Evolutionary conservation across 208 protist genomes (phyloP).

Genomic region (Trypanosoma theileri): DNA sequence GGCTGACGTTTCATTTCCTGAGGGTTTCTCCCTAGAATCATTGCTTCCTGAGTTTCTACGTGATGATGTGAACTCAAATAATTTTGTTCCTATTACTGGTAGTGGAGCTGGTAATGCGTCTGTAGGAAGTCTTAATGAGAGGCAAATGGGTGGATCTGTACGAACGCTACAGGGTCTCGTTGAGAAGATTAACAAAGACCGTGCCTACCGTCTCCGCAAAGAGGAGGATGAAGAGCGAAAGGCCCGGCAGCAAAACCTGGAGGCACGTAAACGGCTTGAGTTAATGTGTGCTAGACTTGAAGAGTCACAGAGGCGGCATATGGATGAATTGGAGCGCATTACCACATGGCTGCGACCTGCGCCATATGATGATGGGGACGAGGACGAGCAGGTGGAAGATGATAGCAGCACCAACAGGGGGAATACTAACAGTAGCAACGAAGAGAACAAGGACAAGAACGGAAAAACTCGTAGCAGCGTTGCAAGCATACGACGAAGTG

Average conservation of each 20-base stretch:
- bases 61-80: background rate
- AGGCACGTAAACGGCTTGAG: conserved; percentile 13
- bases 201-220: background rate
- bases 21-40: conserved; percentile 1
- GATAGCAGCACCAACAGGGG: background rate
- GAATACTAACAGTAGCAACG: background rate
- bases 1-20: conserved; percentile 1
- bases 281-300: conserved; percentile 20
- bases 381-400: background rate
- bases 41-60: conserved; percentile 27
- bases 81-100: background rate
- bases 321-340: conserved; percentile 20
- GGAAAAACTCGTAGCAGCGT: background rate
- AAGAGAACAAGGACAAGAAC: background rate
- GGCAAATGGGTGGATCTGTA: background rate
- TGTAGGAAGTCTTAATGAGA: background rate
- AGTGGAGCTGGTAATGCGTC: background rate
- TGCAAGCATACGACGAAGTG: background rate
- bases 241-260: background rate
- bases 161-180: background rate
- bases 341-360: conserved; percentile 16
- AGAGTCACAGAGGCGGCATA: conserved; percentile 7
- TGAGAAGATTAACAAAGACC: conserved; percentile 1
- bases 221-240: conserved; percentile 3
- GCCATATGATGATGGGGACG: background rate